phyloP scores from a whole-genome alignment of 257 asterid species.

The Petrea volubilis region DNA sequence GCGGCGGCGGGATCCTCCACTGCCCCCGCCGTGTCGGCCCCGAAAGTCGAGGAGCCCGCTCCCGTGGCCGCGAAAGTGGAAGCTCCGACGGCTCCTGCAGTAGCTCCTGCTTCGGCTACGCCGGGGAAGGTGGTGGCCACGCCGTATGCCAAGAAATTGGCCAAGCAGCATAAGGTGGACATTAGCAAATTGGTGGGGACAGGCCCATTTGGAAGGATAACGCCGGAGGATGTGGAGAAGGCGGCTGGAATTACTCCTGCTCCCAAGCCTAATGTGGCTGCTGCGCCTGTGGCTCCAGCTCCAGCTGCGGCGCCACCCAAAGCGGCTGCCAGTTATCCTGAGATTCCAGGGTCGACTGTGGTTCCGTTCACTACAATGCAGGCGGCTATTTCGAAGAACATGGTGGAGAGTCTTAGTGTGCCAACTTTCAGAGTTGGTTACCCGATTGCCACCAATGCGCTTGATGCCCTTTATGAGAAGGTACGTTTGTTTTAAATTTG shows the following conservation, averaged over 20 bases:
- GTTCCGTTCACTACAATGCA: conserved; percentile 87
- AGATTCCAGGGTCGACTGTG: conserved; percentile 61
- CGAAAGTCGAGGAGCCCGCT: conserved; percentile 29
- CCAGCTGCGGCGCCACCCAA: conserved; percentile 38
- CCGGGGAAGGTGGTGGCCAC: conserved; percentile 46
- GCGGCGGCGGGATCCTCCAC: conserved; percentile 43
- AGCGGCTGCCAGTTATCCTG: conserved; percentile 49
- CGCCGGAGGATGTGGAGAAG: conserved; percentile 89
- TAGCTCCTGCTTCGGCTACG: conserved; percentile 35
- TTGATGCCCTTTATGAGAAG: conserved; percentile 80
- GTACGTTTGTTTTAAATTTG: conserved; percentile 32
- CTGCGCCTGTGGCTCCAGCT: conserved; percentile 5
- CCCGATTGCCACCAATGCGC: conserved; percentile 63
- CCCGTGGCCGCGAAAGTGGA: conserved; percentile 32
- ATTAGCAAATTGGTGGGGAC: conserved; percentile 63
- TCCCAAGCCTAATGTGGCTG: conserved; percentile 36
- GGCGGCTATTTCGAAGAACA: conserved; percentile 76
- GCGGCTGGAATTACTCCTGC: conserved; percentile 69
- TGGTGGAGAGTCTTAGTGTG: conserved; percentile 76
- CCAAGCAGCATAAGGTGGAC: conserved; percentile 81
- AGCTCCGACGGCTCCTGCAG: conserved; percentile 26
- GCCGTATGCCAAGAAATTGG: conserved; percentile 88
- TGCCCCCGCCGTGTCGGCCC: conserved; percentile 26
- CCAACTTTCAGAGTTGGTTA: conserved; percentile 87
- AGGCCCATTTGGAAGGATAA: conserved; percentile 86